Conservation (phyloP, 306 rosid genomes). For the Castanospermum australe region DNA sequence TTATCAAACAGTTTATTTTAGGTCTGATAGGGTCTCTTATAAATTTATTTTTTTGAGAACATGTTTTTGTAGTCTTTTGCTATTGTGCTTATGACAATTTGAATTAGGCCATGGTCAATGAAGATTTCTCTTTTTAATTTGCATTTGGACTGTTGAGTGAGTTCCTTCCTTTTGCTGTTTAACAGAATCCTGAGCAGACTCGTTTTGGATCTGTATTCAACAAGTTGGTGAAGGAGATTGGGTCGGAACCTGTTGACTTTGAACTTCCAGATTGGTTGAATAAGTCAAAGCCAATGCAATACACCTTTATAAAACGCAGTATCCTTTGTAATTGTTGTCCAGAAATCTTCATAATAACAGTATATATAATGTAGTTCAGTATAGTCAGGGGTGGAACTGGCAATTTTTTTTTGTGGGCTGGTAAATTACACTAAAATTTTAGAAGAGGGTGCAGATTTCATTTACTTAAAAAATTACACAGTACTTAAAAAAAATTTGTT, state of each 20-base stretch:
- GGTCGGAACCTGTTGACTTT: constrained; percentile 80
- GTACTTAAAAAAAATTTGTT: too few relatives aligned
- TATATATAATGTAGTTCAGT: neutral
- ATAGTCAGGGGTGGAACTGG: too few relatives aligned
- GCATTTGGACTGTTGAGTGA: constrained; percentile 10
- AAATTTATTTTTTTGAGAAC: neutral
- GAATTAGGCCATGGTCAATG: neutral
- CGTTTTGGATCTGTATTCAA: constrained; percentile 58
- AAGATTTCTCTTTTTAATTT: neutral
- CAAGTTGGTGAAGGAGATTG: constrained; percentile 69
- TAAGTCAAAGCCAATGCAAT: constrained; percentile 59
- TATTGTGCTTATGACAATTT: neutral
- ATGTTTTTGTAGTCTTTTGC: neutral
- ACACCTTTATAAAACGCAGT: constrained; percentile 85
- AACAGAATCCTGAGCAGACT: constrained; percentile 64
- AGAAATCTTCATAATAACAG: neutral
- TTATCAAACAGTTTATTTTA: neutral
- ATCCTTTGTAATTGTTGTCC: constrained; percentile 52
- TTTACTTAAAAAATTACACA: too few relatives aligned
- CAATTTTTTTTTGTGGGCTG: too few relatives aligned
- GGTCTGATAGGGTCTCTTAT: neutral
- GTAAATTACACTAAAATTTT: too few relatives aligned
- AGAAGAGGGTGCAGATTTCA: too few relatives aligned
- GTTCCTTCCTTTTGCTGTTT: constrained; percentile 28
- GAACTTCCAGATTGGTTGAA: constrained; percentile 78